Conservation (phyloP, 2,329 filamentous ascomycete species). For the Penicillium sp. region DNA sequence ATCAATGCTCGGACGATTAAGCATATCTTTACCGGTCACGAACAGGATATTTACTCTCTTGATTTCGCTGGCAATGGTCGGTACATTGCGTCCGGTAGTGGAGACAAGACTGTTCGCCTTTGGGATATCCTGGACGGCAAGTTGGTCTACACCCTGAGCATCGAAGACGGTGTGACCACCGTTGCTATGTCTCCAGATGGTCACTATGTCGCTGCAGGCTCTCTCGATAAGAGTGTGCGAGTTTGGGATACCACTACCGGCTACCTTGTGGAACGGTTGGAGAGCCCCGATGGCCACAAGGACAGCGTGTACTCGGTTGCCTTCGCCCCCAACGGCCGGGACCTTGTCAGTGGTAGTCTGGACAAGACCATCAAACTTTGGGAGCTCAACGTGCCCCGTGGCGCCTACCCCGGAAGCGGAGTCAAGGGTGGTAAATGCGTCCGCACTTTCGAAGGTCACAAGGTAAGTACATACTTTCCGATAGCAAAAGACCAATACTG, state of each 20-base stretch:
- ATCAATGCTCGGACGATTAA: slow-evolving; percentile 74
- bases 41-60: slow-evolving; percentile 95
- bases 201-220: slow-evolving; percentile 86
- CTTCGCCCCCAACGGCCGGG: slow-evolving; percentile 85
- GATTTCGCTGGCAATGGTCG: slow-evolving; percentile 91
- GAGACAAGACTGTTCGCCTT: slow-evolving; percentile 84
- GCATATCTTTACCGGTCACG: slow-evolving; percentile 89
- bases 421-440: slow-evolving; percentile 85
- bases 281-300: slow-evolving; percentile 88
- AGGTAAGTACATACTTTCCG: slow-evolving; percentile 56
- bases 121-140: slow-evolving; percentile 87
- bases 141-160: slow-evolving; percentile 75
- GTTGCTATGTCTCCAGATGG: slow-evolving; percentile 95
- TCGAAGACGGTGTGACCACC: slow-evolving; percentile 94
- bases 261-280: slow-evolving; percentile 78
- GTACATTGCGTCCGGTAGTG: slow-evolving; percentile 89
- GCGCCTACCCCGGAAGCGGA: slow-evolving; percentile 55
- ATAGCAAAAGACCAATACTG: slow-evolving; percentile 1
- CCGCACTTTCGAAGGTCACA: slow-evolving; percentile 93
- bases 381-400: slow-evolving; percentile 70
- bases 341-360: slow-evolving; percentile 85
- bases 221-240: slow-evolving; percentile 91
- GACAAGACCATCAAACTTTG: slow-evolving; percentile 99
- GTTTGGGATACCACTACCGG: slow-evolving; percentile 90
- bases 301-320: slow-evolving; percentile 95